A percentile compares a stretch with the other conserved stretches of the same genome.
Conservation (phyloP, 2,329 filamentous ascomycete genomes). For the Ascochyta clinopodiicola region DNA sequence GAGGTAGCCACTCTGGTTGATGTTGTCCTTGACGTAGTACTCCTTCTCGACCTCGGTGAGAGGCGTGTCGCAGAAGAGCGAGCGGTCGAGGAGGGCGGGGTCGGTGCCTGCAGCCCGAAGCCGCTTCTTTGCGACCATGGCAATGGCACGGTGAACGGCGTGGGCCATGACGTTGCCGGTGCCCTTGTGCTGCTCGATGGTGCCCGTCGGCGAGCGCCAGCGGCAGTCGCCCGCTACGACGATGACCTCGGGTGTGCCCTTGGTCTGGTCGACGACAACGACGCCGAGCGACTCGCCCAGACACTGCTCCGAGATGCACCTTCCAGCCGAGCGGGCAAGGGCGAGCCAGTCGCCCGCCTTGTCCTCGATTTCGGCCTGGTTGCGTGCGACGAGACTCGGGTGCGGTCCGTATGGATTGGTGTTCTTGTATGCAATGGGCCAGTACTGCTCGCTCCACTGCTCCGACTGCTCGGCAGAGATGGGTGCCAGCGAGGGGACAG, state of each 20-base stretch:
- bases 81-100: slow-evolving; percentile 37
- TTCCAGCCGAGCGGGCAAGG: slow-evolving; percentile 69
- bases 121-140: slow-evolving; percentile 74
- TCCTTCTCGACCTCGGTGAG: slow-evolving; percentile 70
- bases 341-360: slow-evolving; percentile 72
- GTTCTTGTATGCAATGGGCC: slow-evolving; percentile 86
- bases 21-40: slow-evolving; percentile 67
- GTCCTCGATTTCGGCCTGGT: slow-evolving; percentile 70
- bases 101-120: slow-evolving; percentile 47
- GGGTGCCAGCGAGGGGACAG: slow-evolving; percentile 75
- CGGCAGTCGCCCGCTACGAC: slow-evolving; percentile 79
- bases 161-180: slow-evolving; percentile 80
- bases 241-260: slow-evolving; percentile 61
- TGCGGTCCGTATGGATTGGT: slow-evolving; percentile 87
- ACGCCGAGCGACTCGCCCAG: slow-evolving; percentile 75
- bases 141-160: slow-evolving; percentile 78
- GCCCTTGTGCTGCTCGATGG: slow-evolving; percentile 36
- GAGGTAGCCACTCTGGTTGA: slow-evolving; percentile 81
- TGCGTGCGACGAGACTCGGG: slow-evolving; percentile 73
- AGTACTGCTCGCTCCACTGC: slow-evolving; percentile 77
- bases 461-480: slow-evolving; percentile 77
- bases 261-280: slow-evolving; percentile 70
- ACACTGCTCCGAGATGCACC: slow-evolving; percentile 62
- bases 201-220: slow-evolving; percentile 58
- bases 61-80: slow-evolving; percentile 71